Evolutionary conservation across 139 green algal genomes (phyloP), one percentile per base, ranked within the genome.

Genomic region (Ettlia oleoabundans): DNA sequence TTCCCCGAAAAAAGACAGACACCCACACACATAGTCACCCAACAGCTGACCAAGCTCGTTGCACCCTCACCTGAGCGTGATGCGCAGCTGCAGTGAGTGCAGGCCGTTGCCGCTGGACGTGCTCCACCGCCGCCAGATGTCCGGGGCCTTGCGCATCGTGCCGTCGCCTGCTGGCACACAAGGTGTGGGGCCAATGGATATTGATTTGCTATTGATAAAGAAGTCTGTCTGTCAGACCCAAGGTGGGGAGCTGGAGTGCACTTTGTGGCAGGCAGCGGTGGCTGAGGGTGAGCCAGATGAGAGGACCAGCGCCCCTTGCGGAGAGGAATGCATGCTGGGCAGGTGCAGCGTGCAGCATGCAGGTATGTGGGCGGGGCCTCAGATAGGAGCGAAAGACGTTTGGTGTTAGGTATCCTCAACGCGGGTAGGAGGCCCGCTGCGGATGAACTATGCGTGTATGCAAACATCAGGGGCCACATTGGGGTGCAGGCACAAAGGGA

Each of bases 71-170:
- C n/a, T 90, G 87, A 98, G 82, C 10, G 95, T 90, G 80, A 99
- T 98, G 51, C 90, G 84, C 61, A 98, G 87, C 90, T 99, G 96
- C 83, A 98, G 91, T 8, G 80, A 42, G 87, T 99, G 97, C 86
- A 99, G 85, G 24, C 95, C 95, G 77, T 97, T 98, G 84, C 94
- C 97, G 43, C 90, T 91, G 43, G 63, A 70, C 4, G 89, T 55
- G 42, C 58, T 90, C 94, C 95, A 99, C 40, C 91, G 89, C 22
- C 91, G 80, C 97, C 97, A 99, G 72, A 99, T 97, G 89, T 99
- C 97, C 13, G 95, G 93, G 26, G 94, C 92, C 89, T 99, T 99
- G 47, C 97, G 93, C 84, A 99, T 86, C 13, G 97, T 99, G 79
- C 97, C 97, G 84, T 99, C 97, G 37, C 96, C 96, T 80, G 72